phyloP scores from a whole-genome alignment of 768 basidiomycete species.

The Lactifluus subvellereus region DNA sequence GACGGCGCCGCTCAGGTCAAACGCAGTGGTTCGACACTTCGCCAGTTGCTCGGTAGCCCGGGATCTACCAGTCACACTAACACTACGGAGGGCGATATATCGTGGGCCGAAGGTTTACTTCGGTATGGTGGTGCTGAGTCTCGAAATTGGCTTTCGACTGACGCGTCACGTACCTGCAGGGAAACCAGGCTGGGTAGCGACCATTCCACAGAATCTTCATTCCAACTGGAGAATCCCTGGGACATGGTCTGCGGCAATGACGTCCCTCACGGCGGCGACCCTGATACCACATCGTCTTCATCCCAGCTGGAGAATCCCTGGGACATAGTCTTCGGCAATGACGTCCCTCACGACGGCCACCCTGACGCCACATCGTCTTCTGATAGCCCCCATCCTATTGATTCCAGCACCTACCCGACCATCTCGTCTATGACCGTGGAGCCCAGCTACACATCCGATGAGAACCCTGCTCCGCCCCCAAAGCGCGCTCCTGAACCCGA shows the following conservation, averaged over 20 bases:
- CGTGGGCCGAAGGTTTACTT: constrained; percentile 75
- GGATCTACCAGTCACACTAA: constrained; percentile 31
- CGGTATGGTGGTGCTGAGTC: constrained; percentile 36
- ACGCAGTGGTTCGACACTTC: constrained; percentile 65
- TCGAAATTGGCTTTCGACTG: not conserved
- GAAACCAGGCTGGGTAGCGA: constrained; percentile 42
- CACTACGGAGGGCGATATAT: constrained; percentile 63
- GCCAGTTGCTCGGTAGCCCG: constrained; percentile 62
- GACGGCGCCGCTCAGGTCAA: constrained; percentile 49
- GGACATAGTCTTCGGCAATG: constrained; percentile 36
- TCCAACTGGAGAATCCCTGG: constrained; percentile 47
- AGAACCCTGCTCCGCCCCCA: constrained; percentile 22
- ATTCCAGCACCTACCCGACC: constrained; percentile 39
- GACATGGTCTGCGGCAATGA: constrained; percentile 36
- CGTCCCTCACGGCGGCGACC: constrained; percentile 23
- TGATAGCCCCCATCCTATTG: constrained; percentile 32
- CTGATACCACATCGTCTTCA: constrained; percentile 40
- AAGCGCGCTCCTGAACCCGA: constrained; percentile 37
- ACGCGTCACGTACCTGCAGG: constrained; percentile 28
- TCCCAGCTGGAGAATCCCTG: constrained; percentile 39
- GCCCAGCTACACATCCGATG: constrained; percentile 47
- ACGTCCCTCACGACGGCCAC: constrained; percentile 24
- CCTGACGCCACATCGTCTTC: constrained; percentile 40
- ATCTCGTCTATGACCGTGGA: constrained; percentile 78
- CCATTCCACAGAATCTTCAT: constrained; percentile 40